Evolutionary conservation across 2,329 filamentous ascomycete species (phyloP).

Genomic region (Sporothrix luriei): DNA sequence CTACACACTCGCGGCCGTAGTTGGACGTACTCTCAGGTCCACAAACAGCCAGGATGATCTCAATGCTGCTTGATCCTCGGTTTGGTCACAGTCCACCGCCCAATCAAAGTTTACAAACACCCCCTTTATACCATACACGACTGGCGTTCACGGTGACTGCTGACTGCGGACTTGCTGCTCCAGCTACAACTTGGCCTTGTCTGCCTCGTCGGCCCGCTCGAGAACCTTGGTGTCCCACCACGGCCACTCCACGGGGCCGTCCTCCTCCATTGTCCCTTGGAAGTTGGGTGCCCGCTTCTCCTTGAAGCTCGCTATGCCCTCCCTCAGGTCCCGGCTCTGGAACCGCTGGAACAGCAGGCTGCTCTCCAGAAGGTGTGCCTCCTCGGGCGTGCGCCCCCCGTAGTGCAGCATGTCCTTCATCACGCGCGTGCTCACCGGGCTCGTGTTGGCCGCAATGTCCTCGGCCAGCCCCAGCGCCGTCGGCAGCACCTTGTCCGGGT

Average conservation of each 20-base stretch:
- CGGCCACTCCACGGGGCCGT: constrained; percentile 63
- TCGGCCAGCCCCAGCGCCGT: constrained; percentile 64
- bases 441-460: constrained; percentile 68
- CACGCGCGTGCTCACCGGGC: constrained; percentile 62
- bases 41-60: no score
- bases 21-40: constrained; percentile 61
- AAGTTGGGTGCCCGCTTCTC: constrained; percentile 68
- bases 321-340: constrained; percentile 60
- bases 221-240: constrained; percentile 65
- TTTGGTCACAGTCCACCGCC: no score
- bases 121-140: not conserved
- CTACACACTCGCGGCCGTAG: constrained; percentile 74
- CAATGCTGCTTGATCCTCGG: no score
- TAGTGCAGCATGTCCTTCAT: constrained; percentile 74
- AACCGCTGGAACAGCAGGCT: constrained; percentile 65
- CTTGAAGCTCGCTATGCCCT: constrained; percentile 69
- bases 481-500: constrained; percentile 62
- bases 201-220: constrained; percentile 32
- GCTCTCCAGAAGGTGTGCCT: constrained; percentile 70
- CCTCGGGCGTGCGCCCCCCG: constrained; percentile 62
- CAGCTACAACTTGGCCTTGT: constrained; percentile 32
- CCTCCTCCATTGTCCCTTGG: constrained; percentile 49
- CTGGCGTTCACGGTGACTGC: no score
- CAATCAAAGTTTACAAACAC: no score
- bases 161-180: no score